A percentile compares a stretch with the other conserved stretches of the same genome.
phyloP scores from a whole-genome alignment of 1,139 yeast genomes.

The Lipomyces yarrowii region DNA sequence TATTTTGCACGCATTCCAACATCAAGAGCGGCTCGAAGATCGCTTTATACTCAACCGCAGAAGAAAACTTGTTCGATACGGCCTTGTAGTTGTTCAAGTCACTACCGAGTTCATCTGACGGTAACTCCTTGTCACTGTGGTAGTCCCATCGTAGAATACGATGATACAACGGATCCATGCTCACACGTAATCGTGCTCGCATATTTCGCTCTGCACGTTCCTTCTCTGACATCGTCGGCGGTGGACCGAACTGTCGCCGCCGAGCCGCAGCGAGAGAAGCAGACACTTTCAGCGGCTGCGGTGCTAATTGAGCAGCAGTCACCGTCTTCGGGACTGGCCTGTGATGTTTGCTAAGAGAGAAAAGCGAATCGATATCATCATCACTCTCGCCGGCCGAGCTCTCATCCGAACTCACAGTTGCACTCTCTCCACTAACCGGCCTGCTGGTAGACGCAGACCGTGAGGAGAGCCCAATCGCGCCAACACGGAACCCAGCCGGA shows the following conservation, averaged over 20 bases:
- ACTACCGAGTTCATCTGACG: slow-evolving; percentile 47
- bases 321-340: slow-evolving; percentile 7
- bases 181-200: slow-evolving; percentile 79
- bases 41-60: slow-evolving; percentile 64
- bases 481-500: slow-evolving; percentile 74
- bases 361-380: slow-evolving; percentile 34
- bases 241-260: slow-evolving; percentile 14
- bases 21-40: slow-evolving; percentile 78
- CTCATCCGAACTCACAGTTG: slow-evolving; percentile 33
- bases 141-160: slow-evolving; percentile 79
- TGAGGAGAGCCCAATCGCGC: slow-evolving; percentile 34
- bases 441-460: slow-evolving; percentile 31
- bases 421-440: neutral
- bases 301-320: slow-evolving; percentile 23
- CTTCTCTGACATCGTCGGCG: slow-evolving; percentile 22
- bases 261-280: slow-evolving; percentile 20
- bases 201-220: slow-evolving; percentile 66
- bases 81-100: slow-evolving; percentile 43
- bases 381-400: slow-evolving; percentile 25
- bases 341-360: slow-evolving; percentile 17
- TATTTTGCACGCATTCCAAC: slow-evolving; percentile 93
- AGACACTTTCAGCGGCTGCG: slow-evolving; percentile 26
- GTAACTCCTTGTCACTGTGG: slow-evolving; percentile 58
- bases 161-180: slow-evolving; percentile 71
- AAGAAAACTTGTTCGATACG: slow-evolving; percentile 53